phyloP scores from a whole-genome alignment of 768 basidiomycete genomes.

The Leccinum incarnatum region DNA sequence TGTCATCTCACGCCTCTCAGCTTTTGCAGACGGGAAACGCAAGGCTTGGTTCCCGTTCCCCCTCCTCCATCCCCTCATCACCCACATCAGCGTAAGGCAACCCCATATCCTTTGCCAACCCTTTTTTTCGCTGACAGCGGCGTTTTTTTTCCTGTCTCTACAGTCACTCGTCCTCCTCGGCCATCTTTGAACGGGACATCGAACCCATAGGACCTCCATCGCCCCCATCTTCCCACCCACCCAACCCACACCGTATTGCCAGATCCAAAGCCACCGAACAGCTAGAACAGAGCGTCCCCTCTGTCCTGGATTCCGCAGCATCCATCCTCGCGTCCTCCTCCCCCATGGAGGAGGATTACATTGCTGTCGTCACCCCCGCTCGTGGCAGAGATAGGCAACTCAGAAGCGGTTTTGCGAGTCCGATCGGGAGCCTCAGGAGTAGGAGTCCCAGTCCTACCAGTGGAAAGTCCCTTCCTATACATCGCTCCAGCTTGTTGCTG shows the following conservation, averaged over 20 bases:
- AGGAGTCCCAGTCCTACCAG: constrained; percentile 63
- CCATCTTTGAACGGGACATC: constrained; percentile 91
- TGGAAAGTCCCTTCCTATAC: constrained; percentile 33
- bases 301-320: constrained; percentile 82
- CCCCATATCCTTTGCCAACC: constrained; percentile 8
- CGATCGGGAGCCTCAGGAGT: constrained; percentile 60
- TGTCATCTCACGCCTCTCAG: constrained; percentile 47
- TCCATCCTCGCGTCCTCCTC: constrained; percentile 54
- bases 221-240: constrained; percentile 37
- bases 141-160: background rate
- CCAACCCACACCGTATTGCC: constrained; percentile 71
- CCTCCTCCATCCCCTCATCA: constrained; percentile 74
- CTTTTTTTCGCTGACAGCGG: constrained; percentile 8
- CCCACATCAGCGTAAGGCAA: constrained; percentile 70
- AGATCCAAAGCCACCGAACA: constrained; percentile 71
- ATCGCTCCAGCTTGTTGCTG: constrained; percentile 46
- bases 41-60: constrained; percentile 60
- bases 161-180: constrained; percentile 74
- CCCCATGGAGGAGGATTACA: constrained; percentile 50
- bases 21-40: constrained; percentile 41
- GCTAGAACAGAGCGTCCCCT: constrained; percentile 77
- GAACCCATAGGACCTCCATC: constrained; percentile 50
- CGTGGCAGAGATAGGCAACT: constrained; percentile 32
- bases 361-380: constrained; percentile 62
- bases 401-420: constrained; percentile 61